phyloP scores from a whole-genome alignment of 2,329 filamentous ascomycete species.

The Bipolaris gigantea region DNA sequence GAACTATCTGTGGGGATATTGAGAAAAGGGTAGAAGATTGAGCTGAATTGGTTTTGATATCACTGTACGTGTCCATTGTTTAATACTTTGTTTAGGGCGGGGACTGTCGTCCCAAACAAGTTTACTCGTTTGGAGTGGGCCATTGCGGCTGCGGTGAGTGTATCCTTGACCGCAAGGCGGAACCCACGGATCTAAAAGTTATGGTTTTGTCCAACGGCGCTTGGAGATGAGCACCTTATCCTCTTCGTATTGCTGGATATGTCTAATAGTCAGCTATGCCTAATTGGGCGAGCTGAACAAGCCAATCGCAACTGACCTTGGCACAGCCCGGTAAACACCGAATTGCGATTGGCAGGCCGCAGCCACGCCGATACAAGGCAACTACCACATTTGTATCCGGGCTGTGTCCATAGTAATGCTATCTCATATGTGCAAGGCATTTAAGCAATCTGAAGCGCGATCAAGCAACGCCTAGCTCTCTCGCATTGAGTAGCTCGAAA shows the following conservation, averaged over 20 bases:
- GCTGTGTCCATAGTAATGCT: too few relatives aligned
- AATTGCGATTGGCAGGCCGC: slow-evolving; percentile 6
- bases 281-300: slow-evolving; percentile 17
- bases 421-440: too few relatives aligned
- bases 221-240: background rate
- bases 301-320: slow-evolving; percentile 20
- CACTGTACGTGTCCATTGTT: background rate
- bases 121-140: background rate
- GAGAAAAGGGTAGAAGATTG: background rate
- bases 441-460: slow-evolving; percentile 1
- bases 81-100: slow-evolving; percentile 11
- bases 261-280: slow-evolving; percentile 7
- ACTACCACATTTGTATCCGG: too few relatives aligned
- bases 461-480: background rate
- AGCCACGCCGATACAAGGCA: background rate
- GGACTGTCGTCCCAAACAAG: slow-evolving; percentile 11
- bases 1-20: background rate
- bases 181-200: background rate
- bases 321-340: background rate
- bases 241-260: background rate
- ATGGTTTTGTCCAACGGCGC: background rate
- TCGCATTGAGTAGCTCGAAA: background rate
- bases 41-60: background rate
- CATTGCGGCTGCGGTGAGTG: slow-evolving; percentile 5
- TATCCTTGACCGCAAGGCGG: background rate